phyloP scores from a whole-genome alignment of 140 eudicot species.

The Ambrosia hybrid region DNA sequence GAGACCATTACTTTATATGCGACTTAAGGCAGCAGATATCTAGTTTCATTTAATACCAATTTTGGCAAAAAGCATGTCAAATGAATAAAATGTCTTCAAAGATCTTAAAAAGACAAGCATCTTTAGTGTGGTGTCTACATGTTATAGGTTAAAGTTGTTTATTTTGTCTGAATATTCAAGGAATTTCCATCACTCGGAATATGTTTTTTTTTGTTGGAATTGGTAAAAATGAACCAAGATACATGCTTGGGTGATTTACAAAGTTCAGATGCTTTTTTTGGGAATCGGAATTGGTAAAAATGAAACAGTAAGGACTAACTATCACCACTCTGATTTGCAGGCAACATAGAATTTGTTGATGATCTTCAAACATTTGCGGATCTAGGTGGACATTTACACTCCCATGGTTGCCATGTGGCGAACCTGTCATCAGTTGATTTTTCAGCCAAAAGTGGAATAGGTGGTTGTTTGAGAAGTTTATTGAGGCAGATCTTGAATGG shows the following conservation, averaged over 20 bases:
- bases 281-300: no score
- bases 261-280: background rate
- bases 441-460: conserved; percentile 73
- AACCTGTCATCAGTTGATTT: conserved; percentile 79
- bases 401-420: conserved; percentile 76
- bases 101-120: background rate
- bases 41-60: background rate
- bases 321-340: conserved; percentile 38
- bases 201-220: background rate
- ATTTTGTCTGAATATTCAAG: background rate
- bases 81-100: background rate
- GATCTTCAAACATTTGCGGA: conserved; percentile 76
- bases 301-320: background rate
- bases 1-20: background rate
- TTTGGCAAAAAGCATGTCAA: background rate
- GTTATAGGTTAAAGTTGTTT: background rate
- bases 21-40: background rate
- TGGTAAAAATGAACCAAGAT: background rate
- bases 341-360: conserved; percentile 87
- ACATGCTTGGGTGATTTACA: background rate
- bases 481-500: conserved; percentile 58
- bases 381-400: conserved; percentile 64
- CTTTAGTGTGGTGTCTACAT: background rate
- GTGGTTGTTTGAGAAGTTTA: conserved; percentile 72
- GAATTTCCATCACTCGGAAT: background rate